phyloP scores from a whole-genome alignment of 1,284 basidiomycete species.

The Rhodofomes roseus region DNA sequence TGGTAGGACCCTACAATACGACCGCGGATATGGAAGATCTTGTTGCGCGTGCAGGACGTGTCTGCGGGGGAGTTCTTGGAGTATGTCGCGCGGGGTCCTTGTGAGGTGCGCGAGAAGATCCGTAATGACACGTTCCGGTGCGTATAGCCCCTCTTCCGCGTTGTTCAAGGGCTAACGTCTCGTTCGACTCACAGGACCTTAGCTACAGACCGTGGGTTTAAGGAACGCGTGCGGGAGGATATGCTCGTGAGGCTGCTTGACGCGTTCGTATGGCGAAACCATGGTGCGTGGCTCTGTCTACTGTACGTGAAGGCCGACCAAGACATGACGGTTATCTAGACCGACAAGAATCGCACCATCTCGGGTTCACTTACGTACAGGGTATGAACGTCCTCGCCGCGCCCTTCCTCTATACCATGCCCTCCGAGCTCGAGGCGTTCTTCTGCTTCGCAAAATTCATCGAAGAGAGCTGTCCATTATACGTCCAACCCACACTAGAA shows the following conservation, averaged over 20 bases:
- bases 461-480: constrained; percentile 88
- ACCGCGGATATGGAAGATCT: constrained; percentile 89
- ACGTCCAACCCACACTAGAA: constrained; percentile 92
- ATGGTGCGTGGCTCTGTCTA: constrained; percentile 45
- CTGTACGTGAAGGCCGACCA: not conserved
- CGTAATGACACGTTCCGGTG: constrained; percentile 79
- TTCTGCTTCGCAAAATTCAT: constrained; percentile 95
- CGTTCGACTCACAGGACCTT: constrained; percentile 65
- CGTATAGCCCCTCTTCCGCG: constrained; percentile 2
- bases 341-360: constrained; percentile 64
- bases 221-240: constrained; percentile 91
- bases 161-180: not conserved
- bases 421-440: constrained; percentile 94
- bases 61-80: constrained; percentile 74
- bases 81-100: constrained; percentile 82
- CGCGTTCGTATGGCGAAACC: constrained; percentile 94
- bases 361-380: constrained; percentile 92
- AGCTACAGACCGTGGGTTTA: constrained; percentile 93
- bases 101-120: constrained; percentile 87
- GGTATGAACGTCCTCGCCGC: constrained; percentile 99
- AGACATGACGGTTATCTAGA: constrained; percentile 39
- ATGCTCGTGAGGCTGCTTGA: constrained; percentile 95
- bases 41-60: constrained; percentile 77
- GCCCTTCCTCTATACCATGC: constrained; percentile 95
- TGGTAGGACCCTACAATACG: constrained; percentile 69